Base-by-base conservation (phyloP, 2,329 filamentous ascomycete species). In the Claviceps capensis region DNA sequence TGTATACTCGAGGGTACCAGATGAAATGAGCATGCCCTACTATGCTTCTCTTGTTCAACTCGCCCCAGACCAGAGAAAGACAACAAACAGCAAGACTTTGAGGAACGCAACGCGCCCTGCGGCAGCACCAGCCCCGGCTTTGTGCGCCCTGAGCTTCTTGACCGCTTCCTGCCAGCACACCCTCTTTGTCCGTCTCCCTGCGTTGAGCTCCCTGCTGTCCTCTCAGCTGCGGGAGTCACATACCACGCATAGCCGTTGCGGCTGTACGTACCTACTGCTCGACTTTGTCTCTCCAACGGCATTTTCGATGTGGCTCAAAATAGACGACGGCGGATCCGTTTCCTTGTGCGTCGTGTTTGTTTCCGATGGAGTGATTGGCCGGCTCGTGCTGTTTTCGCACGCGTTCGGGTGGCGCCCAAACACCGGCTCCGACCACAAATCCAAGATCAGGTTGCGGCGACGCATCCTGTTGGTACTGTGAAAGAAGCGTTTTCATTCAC, bases 141-240 rank as follows among this genome's bases (percentile, higher is more conserved):
- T 23, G 46, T 38, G 6, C 19, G 38, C 14, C 49, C 40, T 40
- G 38, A 16, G 5, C 23, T 16, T 30, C 23, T 45, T 53, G 52
- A 53, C 52, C 52, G 52, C 52, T 44, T 53, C 48, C 47, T 14
- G 22, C 42, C 46, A 52, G 41, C 26, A 40, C 40, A 40, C 41
- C 44, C 48, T 23, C 34, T 17, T 16, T 47, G 22, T 13, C n/a
- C 5, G 51, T 9, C 23, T 34, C 30, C 30, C 30, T 34, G 30
- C 30, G 9, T 34, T 34, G 30, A 34, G 30, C 30, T 34, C 30
- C 30, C 30, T 34, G 30, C 9, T 34, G 9, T 34, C 30, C 30
- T 34, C 30, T 34, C 30, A 34, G 30, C 30, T 34, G 9, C 30
- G 30, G 30, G 30, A 34, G 30, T 34, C 30, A 34, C 30, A 30